These are phyloP conservation scores for Conoideocrella luteorostrata DNA, from an alignment of 2,329 filamentous ascomycete species.

Conservation along the genomic window DNA sequence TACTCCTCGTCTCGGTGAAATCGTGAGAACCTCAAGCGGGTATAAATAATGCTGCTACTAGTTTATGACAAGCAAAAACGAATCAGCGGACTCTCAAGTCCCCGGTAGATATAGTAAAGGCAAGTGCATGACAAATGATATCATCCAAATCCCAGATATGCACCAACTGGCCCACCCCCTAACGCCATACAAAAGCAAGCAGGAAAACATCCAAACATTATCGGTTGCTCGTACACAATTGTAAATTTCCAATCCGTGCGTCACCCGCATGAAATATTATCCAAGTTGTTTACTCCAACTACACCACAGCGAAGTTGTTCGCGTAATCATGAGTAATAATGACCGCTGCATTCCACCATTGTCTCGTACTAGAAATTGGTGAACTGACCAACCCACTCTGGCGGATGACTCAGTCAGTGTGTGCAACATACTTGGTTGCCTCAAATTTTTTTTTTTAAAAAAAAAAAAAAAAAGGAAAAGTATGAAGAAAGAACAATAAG, in stretches of 20 bases:
- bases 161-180: slow-evolving; percentile 1
- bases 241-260: background rate
- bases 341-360: too few relatives aligned
- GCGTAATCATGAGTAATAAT: too few relatives aligned
- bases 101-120: background rate
- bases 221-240: background rate
- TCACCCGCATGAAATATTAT: background rate
- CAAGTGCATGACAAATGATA: background rate
- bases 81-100: background rate
- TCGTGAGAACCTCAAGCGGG: slow-evolving; percentile 2
- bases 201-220: background rate
- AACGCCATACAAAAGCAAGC: background rate
- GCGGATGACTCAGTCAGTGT: too few relatives aligned
- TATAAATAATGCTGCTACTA: slow-evolving; percentile 4
- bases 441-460: too few relatives aligned
- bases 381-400: too few relatives aligned
- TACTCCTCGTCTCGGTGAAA: background rate
- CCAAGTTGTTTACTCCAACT: too few relatives aligned
- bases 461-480: too few relatives aligned
- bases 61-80: background rate
- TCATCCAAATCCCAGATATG: background rate
- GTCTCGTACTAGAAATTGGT: too few relatives aligned
- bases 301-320: too few relatives aligned
- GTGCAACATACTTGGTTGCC: too few relatives aligned
- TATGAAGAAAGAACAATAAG: too few relatives aligned